phyloP scores from a whole-genome alignment of 306 rosid genomes.

The Ceratonia siliqua region DNA sequence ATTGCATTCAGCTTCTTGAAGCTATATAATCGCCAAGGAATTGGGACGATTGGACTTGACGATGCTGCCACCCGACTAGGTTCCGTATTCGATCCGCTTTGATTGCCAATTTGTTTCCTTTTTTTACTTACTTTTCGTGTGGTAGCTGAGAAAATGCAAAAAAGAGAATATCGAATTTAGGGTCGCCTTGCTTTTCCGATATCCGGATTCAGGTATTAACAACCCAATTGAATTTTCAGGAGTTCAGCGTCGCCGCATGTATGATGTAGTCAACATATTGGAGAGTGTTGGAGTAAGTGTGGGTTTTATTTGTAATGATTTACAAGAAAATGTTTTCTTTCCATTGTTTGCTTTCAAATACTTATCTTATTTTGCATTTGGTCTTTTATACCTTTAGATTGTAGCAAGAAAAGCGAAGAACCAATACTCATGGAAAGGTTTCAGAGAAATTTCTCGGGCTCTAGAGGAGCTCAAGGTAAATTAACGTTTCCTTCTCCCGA shows the following conservation, averaged over 20 bases:
- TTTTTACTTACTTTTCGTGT: neutral
- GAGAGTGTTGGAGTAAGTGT: constrained; percentile 49
- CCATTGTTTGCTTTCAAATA: neutral
- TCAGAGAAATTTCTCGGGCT: constrained; percentile 37
- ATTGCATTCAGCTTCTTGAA: constrained; percentile 41
- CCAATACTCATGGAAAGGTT: constrained; percentile 52
- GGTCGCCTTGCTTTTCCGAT: neutral
- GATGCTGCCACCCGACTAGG: constrained; percentile 46
- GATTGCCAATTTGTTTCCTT: neutral
- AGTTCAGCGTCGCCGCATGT: constrained; percentile 57
- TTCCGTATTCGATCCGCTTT: neutral
- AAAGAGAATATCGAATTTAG: neutral
- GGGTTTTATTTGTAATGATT: neutral
- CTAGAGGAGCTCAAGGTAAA: constrained; percentile 36
- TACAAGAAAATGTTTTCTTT: neutral
- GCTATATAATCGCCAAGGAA: constrained; percentile 39
- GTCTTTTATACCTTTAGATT: constrained; percentile 29
- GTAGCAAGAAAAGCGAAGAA: constrained; percentile 48
- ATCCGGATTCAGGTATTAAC: neutral
- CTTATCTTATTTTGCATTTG: neutral
- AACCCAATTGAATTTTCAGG: constrained; percentile 32
- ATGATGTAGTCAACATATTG: constrained; percentile 54
- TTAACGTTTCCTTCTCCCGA: neutral
- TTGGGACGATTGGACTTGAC: constrained; percentile 46
- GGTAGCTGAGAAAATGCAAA: constrained; percentile 8